Evolutionary conservation across 257 asterid genomes (phyloP).

Genomic region (Solanum lycopersicoides): DNA sequence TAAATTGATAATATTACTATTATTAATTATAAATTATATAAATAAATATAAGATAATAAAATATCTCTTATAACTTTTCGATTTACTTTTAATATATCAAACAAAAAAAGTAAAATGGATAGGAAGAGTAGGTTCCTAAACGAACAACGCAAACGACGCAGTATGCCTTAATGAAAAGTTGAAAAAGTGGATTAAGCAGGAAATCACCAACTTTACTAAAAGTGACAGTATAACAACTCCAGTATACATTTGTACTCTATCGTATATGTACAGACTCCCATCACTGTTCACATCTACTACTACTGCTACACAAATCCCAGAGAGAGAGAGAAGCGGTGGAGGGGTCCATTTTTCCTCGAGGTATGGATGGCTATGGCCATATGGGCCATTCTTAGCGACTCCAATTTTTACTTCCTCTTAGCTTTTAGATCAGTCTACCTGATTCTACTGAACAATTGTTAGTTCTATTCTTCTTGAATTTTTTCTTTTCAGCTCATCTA

Average conservation of each 20-base stretch:
- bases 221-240: neutral
- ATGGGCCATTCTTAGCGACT: neutral
- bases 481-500: slow-evolving; percentile 1
- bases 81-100: too few species aligned
- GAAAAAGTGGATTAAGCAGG: neutral
- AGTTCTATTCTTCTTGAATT: neutral
- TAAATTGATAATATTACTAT: too few species aligned
- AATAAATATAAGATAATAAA: too few species aligned
- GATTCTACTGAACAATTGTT: neutral
- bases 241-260: neutral
- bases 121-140: neutral
- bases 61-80: too few species aligned
- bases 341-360: neutral
- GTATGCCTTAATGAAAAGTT: neutral
- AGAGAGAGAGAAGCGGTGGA: neutral
- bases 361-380: neutral
- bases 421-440: neutral
- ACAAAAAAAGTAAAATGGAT: neutral
- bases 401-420: neutral
- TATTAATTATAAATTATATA: too few species aligned
- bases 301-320: neutral
- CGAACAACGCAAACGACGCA: neutral
- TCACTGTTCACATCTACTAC: neutral
- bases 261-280: neutral
- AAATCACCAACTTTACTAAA: neutral